Conservation (phyloP, 164 flowering plant species). For the Dillenia suffruticosa region DNA sequence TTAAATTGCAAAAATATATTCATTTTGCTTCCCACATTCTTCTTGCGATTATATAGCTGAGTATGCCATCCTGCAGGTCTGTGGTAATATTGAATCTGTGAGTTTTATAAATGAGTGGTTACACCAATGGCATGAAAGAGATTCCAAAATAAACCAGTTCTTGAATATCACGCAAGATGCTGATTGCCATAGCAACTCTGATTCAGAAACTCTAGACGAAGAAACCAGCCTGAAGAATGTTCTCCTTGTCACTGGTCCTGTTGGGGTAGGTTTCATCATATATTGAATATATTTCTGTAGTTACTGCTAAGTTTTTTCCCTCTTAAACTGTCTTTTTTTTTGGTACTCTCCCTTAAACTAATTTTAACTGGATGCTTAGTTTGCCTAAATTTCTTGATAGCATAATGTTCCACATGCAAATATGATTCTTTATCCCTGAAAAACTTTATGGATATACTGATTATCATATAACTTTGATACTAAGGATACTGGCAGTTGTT, state of each 20-base stretch:
- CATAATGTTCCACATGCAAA: too few relatives aligned
- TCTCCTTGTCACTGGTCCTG: slow-evolving; percentile 83
- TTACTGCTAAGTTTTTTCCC: neutral
- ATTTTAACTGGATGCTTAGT: too few relatives aligned
- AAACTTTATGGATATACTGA: too few relatives aligned
- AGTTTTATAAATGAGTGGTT: slow-evolving; percentile 77
- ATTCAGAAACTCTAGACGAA: slow-evolving; percentile 39
- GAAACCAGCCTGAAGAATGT: slow-evolving; percentile 59
- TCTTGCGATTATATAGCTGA: neutral
- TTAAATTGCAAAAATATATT: neutral
- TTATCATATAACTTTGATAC: too few relatives aligned
- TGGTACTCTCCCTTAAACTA: too few relatives aligned
- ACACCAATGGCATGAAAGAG: slow-evolving; percentile 59
- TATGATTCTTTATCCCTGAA: too few relatives aligned
- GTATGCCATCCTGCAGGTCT: slow-evolving; percentile 52
- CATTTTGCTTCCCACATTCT: neutral
- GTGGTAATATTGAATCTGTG: slow-evolving; percentile 81
- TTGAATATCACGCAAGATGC: slow-evolving; percentile 20
- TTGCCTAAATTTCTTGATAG: too few relatives aligned
- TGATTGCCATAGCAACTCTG: slow-evolving; percentile 44
- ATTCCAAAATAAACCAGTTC: slow-evolving; percentile 26
- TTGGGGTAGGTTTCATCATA: slow-evolving; percentile 60
- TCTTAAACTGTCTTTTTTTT: too few relatives aligned
- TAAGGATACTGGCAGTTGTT: too few relatives aligned
- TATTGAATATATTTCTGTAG: neutral